phyloP scores from a whole-genome alignment of 2,329 filamentous ascomycete genomes.

The Westerdykella aurantiaca region DNA sequence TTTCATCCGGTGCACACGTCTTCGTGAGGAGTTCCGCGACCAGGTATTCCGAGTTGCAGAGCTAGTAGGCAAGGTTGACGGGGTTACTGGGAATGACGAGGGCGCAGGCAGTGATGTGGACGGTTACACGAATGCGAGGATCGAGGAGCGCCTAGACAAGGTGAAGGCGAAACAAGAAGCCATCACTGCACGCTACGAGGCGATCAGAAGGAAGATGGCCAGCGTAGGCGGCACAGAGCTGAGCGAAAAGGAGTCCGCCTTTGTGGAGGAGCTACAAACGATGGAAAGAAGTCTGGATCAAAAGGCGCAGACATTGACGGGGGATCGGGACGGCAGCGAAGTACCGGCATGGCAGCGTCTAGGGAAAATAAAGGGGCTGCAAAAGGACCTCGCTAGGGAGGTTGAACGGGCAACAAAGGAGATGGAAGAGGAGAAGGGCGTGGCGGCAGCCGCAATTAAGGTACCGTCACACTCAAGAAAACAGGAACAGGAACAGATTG shows the following conservation, averaged over 20 bases:
- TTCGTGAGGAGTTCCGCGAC: constrained; percentile 61
- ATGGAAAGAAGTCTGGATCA: constrained; percentile 38
- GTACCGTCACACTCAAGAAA: constrained; percentile 31
- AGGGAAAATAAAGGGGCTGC: constrained; percentile 51
- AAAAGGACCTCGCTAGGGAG: constrained; percentile 44
- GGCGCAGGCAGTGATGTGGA: constrained; percentile 41
- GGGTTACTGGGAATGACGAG: constrained; percentile 54
- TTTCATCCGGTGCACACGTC: constrained; percentile 63
- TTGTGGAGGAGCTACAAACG: constrained; percentile 51
- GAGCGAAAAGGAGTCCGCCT: constrained; percentile 58
- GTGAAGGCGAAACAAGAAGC: constrained; percentile 53
- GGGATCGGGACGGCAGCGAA: constrained; percentile 27
- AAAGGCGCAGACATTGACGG: constrained; percentile 22
- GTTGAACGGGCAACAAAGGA: constrained; percentile 16
- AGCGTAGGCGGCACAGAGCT: constrained; percentile 50
- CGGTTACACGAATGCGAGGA: constrained; percentile 48
- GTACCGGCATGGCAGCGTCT: constrained; percentile 49
- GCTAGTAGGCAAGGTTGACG: constrained; percentile 61
- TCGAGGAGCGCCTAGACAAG: constrained; percentile 53
- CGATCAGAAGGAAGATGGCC: constrained; percentile 47
- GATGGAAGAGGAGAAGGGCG: constrained; percentile 10
- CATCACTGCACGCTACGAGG: constrained; percentile 56
- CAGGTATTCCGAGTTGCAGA: constrained; percentile 63
- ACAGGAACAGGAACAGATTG: constrained; percentile 30
- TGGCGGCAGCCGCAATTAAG: constrained; percentile 14